These are phyloP conservation scores for Paecilomyces fulvus DNA, from an alignment of 2,329 filamentous ascomycete genomes.

Conservation along the genomic window DNA sequence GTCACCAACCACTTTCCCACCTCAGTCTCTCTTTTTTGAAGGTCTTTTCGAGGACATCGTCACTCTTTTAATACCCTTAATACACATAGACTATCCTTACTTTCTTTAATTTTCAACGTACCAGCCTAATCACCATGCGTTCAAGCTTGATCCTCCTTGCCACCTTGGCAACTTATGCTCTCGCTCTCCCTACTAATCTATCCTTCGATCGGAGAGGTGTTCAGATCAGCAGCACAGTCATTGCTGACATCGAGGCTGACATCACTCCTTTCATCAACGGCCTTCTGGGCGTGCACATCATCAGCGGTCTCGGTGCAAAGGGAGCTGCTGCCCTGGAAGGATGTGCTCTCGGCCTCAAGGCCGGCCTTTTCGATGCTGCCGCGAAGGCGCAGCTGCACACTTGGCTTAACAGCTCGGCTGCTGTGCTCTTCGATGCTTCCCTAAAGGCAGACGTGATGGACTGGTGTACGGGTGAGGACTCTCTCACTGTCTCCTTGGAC, in stretches of 20 bases:
- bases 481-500: constrained; percentile 17
- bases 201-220: constrained; percentile 11
- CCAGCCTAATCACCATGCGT: constrained; percentile 12
- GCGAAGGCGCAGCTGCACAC: constrained; percentile 20
- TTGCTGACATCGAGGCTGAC: constrained; percentile 14
- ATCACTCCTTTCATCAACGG: constrained; percentile 8
- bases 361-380: constrained; percentile 16
- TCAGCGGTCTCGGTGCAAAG: constrained; percentile 22
- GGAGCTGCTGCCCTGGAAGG: constrained; percentile 28
- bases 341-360: constrained; percentile 26
- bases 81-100: neutral
- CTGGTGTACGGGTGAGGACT: constrained; percentile 23
- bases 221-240: constrained; percentile 14
- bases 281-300: constrained; percentile 6
- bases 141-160: constrained; percentile 23
- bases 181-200: constrained; percentile 22
- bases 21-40: neutral
- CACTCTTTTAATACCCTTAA: neutral
- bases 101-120: neutral
- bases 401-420: constrained; percentile 20
- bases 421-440: constrained; percentile 14
- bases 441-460: constrained; percentile 21
- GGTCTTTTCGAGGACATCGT: neutral
- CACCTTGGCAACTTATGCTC: constrained; percentile 22
- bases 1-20: neutral